These are phyloP conservation scores for Heterococcus sp. DNA, from an alignment of 108 stramenopile genomes.

Conservation along the genomic window DNA sequence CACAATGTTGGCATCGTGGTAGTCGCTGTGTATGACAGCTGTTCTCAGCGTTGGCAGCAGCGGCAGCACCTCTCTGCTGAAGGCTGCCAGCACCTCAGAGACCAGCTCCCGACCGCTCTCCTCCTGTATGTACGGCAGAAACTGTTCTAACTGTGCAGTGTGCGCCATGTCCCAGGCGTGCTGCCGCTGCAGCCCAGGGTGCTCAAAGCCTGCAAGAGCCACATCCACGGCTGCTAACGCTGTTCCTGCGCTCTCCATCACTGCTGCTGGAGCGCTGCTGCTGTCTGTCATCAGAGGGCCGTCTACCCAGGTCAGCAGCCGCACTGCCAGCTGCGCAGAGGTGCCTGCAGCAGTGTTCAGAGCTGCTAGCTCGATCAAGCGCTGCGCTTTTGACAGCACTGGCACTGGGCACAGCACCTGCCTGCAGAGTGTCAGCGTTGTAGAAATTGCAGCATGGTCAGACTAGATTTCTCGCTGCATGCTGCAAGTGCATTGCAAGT, in stretches of 20 bases:
- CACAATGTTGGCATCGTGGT: conserved; percentile 56
- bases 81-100: conserved; percentile 14
- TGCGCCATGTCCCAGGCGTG: conserved; percentile 36
- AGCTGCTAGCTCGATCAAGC: neutral
- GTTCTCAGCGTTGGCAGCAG: conserved; percentile 3
- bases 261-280: neutral
- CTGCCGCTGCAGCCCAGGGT: conserved; percentile 3
- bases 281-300: neutral
- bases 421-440: neutral
- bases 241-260: conserved; percentile 13
- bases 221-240: neutral
- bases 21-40: conserved; percentile 41
- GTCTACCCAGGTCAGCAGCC: conserved; percentile 22
- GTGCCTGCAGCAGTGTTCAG: neutral
- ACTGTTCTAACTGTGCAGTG: conserved; percentile 3
- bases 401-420: neutral
- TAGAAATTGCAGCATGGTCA: neutral
- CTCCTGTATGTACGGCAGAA: conserved; percentile 7
- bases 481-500: neutral
- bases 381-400: neutral
- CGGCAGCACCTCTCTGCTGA: conserved; percentile 9
- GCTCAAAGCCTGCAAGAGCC: conserved; percentile 5
- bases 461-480: neutral
- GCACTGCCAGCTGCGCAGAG: neutral
- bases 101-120: neutral